phyloP scores from a whole-genome alignment of 352 stramenopile species.

The Phytophthora hibernalis region DNA sequence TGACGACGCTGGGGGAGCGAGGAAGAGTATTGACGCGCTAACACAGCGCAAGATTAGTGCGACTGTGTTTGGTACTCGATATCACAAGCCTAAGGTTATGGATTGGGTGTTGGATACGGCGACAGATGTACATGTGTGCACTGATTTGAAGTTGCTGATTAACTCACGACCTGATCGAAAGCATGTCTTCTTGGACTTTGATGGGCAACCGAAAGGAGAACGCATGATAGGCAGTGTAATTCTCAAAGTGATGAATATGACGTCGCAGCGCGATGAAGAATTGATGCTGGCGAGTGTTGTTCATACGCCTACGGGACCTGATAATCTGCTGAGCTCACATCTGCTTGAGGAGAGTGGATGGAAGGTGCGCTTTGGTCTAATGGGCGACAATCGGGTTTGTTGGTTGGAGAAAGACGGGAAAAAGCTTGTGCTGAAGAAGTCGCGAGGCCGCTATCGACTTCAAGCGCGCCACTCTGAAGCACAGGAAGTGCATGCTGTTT shows the following conservation, averaged over 20 bases:
- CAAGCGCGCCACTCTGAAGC: conserved; percentile 1
- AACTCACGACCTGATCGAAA: not conserved
- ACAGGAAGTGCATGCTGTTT: not conserved
- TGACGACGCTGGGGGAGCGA: not conserved
- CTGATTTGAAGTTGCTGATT: not conserved
- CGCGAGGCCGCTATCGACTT: conserved; percentile 10
- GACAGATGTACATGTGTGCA: not conserved
- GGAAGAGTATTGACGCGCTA: no score
- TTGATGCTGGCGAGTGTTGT: not conserved
- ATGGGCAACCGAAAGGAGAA: not conserved
- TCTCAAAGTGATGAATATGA: not conserved
- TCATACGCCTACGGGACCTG: conserved; percentile 1
- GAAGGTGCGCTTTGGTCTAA: not conserved
- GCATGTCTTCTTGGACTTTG: not conserved
- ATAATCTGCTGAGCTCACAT: conserved; percentile 2
- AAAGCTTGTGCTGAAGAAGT: conserved; percentile 5
- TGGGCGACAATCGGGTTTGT: not conserved
- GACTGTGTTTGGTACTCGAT: not conserved
- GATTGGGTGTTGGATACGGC: conserved; percentile 1
- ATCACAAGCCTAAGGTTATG: not conserved
- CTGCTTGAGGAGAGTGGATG: conserved; percentile 4
- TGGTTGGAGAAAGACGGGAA: conserved; percentile 2
- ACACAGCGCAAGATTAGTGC: not conserved
- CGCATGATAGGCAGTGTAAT: not conserved
- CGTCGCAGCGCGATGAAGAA: not conserved